A percentile compares a stretch with the other conserved stretches of the same genome.
Conservation (phyloP, 2,329 filamentous ascomycete species). For the Neonectria hederae region DNA sequence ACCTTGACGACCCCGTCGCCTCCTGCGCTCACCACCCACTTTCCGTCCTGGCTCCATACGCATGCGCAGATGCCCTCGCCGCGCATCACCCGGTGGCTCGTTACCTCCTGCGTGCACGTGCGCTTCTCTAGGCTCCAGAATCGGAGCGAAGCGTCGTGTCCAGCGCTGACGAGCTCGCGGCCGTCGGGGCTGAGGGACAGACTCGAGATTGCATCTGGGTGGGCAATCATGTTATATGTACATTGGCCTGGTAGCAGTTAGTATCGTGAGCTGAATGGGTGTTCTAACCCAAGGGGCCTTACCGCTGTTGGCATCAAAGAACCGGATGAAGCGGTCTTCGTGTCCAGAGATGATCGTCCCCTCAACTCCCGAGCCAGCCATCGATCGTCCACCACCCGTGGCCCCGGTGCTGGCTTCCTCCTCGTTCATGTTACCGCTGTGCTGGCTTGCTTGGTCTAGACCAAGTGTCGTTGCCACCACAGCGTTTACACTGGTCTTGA, state of each 20-base stretch:
- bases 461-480: conserved; percentile 88
- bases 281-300: conserved; percentile 56
- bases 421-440: conserved; percentile 69
- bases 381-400: conserved; percentile 72
- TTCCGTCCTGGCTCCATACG: conserved; percentile 94
- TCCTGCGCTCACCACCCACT: conserved; percentile 93
- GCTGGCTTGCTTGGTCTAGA: conserved; percentile 73
- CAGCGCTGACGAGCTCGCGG: conserved; percentile 91
- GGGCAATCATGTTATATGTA: conserved; percentile 98
- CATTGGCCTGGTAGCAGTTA: conserved; percentile 80
- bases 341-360: conserved; percentile 96
- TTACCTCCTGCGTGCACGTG: conserved; percentile 94
- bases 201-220: conserved; percentile 91
- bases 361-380: conserved; percentile 82
- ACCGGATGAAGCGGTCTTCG: conserved; percentile 93
- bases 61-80: conserved; percentile 95
- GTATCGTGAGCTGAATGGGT: neutral
- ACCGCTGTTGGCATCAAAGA: conserved; percentile 99
- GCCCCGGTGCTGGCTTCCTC: conserved; percentile 81
- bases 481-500: conserved; percentile 83
- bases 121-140: conserved; percentile 99
- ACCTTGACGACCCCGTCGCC: conserved; percentile 98
- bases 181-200: conserved; percentile 93
- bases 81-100: conserved; percentile 90
- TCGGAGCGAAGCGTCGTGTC: conserved; percentile 92